Evolutionary conservation across 148 eudicot species (phyloP), one percentile per base, ranked within the genome.

Genomic region (Cornus suecica): DNA sequence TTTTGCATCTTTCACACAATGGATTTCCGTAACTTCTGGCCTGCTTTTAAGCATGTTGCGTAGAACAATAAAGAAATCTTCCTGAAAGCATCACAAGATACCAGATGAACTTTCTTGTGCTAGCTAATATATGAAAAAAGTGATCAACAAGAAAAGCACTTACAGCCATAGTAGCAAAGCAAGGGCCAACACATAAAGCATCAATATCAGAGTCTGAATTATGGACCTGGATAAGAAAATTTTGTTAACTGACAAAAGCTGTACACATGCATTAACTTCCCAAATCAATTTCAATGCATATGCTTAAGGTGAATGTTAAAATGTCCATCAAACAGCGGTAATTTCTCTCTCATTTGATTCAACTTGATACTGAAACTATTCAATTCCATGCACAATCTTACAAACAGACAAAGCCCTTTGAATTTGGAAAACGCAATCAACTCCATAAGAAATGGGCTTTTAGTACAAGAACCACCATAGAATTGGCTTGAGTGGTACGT

Each of bases 131-230:
- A 60, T 56, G 16, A 76, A 22, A 51, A 58, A 51, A 24, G 28
- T 29, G 30, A 41, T 5, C 31, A 65, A 5, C 10, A 34, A 11
- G 3, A 68, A 52, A 73, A 68, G 26, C 66, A 77, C 91, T 78
- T 79, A 90, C 94, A 22, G 78, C 72, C 67, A 84, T 68, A 68
- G 88, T 81, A 20, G 91, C 89, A 76, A 81, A 90, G 74, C 72
- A 76, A 68, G 94, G 94, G 60, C 83, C 90, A 74, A 88, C 84
- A 76, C 91, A 90, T 27, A 90, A 20, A 63, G 88, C 88, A 78
- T 90, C 94, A 66, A 90, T 84, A 70, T 88, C 89, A 8, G 89
- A 86, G 62, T 83, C 89, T 22, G 84, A 76, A 74, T 51, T 79
- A 78, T 89, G 87, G 71, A 89, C 92, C 92, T 89, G 84, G 51